These are phyloP conservation scores for Coprinopsis sp. DNA, from an alignment of 768 basidiomycete species.

Conservation along the genomic window DNA sequence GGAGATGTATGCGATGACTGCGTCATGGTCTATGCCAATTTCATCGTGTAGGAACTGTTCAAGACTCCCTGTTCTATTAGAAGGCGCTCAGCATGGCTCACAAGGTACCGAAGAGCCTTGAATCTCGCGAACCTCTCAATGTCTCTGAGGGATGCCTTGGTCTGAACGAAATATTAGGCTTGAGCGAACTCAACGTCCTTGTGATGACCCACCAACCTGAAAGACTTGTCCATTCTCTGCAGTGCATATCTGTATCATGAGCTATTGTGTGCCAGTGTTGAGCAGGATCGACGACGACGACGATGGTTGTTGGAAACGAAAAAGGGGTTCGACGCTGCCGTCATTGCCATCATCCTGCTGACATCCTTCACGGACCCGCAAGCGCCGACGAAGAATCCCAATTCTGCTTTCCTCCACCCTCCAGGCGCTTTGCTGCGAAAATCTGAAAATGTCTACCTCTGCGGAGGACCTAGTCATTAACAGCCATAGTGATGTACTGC, in stretches of 20 bases:
- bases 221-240: constrained; percentile 61
- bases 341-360: too few species aligned
- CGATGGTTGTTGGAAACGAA: neutral
- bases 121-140: constrained; percentile 57
- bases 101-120: neutral
- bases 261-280: constrained; percentile 2
- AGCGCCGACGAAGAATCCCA: too few species aligned
- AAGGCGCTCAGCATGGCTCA: constrained; percentile 9
- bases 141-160: constrained; percentile 66
- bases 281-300: neutral
- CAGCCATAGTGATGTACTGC: neutral
- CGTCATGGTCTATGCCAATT: constrained; percentile 64
- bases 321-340: neutral
- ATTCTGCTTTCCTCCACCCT: too few species aligned
- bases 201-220: constrained; percentile 36
- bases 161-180: constrained; percentile 27
- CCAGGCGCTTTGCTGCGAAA: too few species aligned
- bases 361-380: too few species aligned
- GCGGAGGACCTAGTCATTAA: neutral
- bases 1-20: constrained; percentile 71
- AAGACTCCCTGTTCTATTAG: constrained; percentile 55
- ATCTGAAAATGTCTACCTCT: too few species aligned
- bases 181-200: neutral
- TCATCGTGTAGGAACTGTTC: constrained; percentile 69
- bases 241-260: constrained; percentile 62